Base-by-base conservation (phyloP, 2,329 filamentous ascomycete species). In the Pyrenochaeta sp. region DNA sequence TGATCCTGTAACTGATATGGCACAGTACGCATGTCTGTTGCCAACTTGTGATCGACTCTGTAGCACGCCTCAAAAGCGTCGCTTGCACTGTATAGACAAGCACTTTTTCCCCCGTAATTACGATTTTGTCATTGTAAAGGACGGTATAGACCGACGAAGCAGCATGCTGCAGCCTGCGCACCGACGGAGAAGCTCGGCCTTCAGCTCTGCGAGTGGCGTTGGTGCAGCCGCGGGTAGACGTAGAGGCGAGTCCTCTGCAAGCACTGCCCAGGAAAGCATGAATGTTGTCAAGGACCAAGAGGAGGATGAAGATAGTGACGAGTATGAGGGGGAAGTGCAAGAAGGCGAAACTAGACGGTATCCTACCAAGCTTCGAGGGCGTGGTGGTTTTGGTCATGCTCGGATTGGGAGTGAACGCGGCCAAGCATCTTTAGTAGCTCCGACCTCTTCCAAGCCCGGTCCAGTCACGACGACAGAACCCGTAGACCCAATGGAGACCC, bases 31-130 rank as follows among this genome's bases (percentile, higher is more conserved):
- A 4, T 99, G 95, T 78, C 96, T 98, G 68, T 87, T 97, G 6
- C 90, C 97, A 69, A 88, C 84, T 43, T 99, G 95, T 75, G 91
- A 95, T 54, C 86, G 90, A 61, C 88, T 92, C 72, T 97, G 93
- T 77, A 87, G 85, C 49, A 92, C 90, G 3, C 87, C 90, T 27
- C 87, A 91, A 68, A 98, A 97, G 76, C 86, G 95, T 39, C 85
- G 91, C 30, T 86, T 91, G 73, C 94, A 99, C 79, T 82, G 97
- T 61, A 91, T 97, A 63, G 93, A 97, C 80, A 97, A 97, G 78
- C 95, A 99, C 76, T 84, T 89, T 78, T 99, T 95, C 71, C 94
- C 93, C 10, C 87, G 86, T 21, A 66, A 71, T 43, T 76, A 75
- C 54, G 71, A 75, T 52, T 75, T 76, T 54, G 69, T 87, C 44